Base-by-base conservation (phyloP, 805 yeast genomes). In the Naumovozyma baii region DNA sequence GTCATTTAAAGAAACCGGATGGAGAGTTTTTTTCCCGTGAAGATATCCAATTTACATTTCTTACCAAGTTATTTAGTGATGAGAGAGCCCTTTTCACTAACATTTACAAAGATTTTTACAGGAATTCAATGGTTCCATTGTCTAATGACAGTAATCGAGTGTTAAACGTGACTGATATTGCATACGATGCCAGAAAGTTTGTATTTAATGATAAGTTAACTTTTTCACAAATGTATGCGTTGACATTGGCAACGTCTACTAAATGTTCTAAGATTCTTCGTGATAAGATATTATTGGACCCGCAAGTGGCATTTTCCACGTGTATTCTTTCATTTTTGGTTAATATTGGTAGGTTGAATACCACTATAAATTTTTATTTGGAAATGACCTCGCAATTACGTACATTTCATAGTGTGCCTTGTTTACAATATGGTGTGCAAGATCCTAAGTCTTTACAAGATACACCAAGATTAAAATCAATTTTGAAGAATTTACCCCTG, bases 321-420 rank as follows among this genome's bases (percentile, higher is more conserved):
- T 81, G 85, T 39, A 76, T 85, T 70, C 80, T 86, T 28, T 86
- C 95, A 47, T 62, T 90, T 30, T 67, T 90, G 44, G 96, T 90
- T 14, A 90, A 90, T 55, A 77, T 88, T 39, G 97, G 97, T 8
- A 70, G 96, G 45, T 77, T 90, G 78, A 90, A 90, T 65, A 90
- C 98, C 2, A 90, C 97, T 2, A 80, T 90, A 38, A 90, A 90
- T 62, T 83, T 90, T 56, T 95, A 86, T 41, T 85, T 94, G 17
- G 96, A 87, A 54, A 90, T 90, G 97, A 80, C 86, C 50, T 85
- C 95, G 0, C 90, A 87, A 48, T 69, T 90, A 46, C 71, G 98
- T 53, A 88, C 96, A 0, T 90, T 83, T 57, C 96, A 90, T 62
- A 83, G 95, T 10, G 85, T 90, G 26, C 98, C 98, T 1, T 77